Percentiles rank a stretch among this genome's conserved stretches.
These are phyloP conservation scores for Tuber magnatum DNA, from an alignment of 495 filamentous ascomycete species.

Conservation along the genomic window DNA sequence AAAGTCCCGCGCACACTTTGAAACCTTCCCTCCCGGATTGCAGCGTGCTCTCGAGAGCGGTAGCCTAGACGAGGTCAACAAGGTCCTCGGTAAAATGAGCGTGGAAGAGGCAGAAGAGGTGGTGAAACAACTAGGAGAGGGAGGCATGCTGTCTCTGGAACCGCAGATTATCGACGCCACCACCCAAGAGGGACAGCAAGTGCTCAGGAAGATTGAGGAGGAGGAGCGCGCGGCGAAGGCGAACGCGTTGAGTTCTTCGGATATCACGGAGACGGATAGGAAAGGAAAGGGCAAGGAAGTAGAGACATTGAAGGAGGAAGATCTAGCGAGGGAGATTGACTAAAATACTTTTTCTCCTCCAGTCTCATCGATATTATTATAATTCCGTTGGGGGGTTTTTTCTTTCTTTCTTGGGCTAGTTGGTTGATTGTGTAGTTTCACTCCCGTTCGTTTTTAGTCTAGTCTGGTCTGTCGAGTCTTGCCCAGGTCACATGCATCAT, in stretches of 20 bases:
- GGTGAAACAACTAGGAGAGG: conserved; percentile 74
- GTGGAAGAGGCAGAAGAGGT: conserved; percentile 89
- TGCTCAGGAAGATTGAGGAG: conserved; percentile 70
- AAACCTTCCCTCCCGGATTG: conserved; percentile 72
- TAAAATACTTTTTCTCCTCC: background rate
- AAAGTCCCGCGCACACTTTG: conserved; percentile 66
- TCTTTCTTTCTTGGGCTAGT: background rate
- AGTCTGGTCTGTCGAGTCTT: background rate
- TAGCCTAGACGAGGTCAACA: conserved; percentile 89
- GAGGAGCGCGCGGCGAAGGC: conserved; percentile 42
- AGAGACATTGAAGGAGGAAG: conserved; percentile 20
- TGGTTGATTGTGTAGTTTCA: background rate
- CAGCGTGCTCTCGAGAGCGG: conserved; percentile 73
- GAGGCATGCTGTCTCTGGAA: conserved; percentile 86
- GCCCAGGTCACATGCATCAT: background rate
- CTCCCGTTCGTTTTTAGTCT: background rate
- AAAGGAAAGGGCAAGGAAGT: conserved; percentile 19
- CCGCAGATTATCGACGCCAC: conserved; percentile 91
- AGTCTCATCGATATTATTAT: background rate
- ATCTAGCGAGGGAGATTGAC: conserved; percentile 22
- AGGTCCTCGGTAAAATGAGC: conserved; percentile 86
- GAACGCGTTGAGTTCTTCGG: conserved; percentile 20
- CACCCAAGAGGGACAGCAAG: conserved; percentile 77
- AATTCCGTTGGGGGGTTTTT: background rate
- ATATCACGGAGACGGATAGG: conserved; percentile 18